Evolutionary conservation across 345 rosid genomes (phyloP), one percentile per base, ranked within the genome.

Genomic region (Rhodamnia rubescens): DNA sequence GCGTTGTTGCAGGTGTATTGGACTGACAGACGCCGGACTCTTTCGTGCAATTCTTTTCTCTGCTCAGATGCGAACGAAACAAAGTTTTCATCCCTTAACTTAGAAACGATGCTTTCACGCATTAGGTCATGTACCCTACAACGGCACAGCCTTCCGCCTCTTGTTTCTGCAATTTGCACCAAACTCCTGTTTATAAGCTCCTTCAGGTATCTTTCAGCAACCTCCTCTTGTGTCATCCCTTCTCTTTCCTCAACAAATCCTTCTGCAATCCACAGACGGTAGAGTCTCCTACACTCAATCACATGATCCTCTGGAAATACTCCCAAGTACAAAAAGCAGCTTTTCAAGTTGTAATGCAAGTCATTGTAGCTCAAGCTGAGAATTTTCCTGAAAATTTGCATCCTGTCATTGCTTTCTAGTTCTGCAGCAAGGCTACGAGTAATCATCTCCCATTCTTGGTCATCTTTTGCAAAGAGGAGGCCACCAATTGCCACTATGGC

Each of bases 121-220:
- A 29, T 61, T 6, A 27, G 11, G 11, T 61, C 74, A 61, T 61
- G 74, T 14, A 61, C 10, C 11, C 74, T 61, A 7, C 74, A 61
- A 14, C 40, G 7, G 2, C 1, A 27, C 27, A 61, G 32, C 74
- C 11, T 0, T 14, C 40, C 40, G 0, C 5, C 74, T 7, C 4
- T 0, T 14, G 11, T 61, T 15, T 27, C 21, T 3, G 1, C 42
- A 61, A 6, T 61, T 29, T 29, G 74, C 74, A 61, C 74, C 21
- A 61, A 27, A 61, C 74, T 14, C 13, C 40, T 29, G 0, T 61
- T 61, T 6, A 61, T 3, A 15, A 61, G 74, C 74, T 61, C 40
- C 21, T 27, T 61, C 74, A 27, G 9, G 2, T 27, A 14, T 61
- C 21, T 14, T 61, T 14, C 10, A 14, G 21, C 74, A 14, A 61